A percentile compares a stretch with the other conserved stretches of the same genome.
These are phyloP conservation scores for Ilyonectria robusta DNA, from an alignment of 2,329 filamentous ascomycete genomes.

Conservation along the genomic window DNA sequence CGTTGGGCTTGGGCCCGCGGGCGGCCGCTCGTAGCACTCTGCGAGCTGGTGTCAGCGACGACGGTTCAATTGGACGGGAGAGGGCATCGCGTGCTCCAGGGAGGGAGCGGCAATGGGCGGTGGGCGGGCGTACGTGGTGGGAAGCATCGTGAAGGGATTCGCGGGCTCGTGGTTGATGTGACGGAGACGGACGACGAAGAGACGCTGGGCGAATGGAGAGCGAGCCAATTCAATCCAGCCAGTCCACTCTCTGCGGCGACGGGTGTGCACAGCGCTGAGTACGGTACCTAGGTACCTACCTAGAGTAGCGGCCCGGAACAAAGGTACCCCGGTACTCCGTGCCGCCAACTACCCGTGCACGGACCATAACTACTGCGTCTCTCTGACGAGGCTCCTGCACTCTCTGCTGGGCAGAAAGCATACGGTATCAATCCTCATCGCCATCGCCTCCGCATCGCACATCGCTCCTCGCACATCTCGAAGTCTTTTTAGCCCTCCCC, in stretches of 20 bases:
- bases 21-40: conserved; percentile 66
- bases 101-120: neutral
- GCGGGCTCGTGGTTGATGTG: conserved; percentile 45
- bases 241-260: conserved; percentile 26
- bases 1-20: conserved; percentile 74
- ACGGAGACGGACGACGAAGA: conserved; percentile 37
- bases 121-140: conserved; percentile 54
- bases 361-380: conserved; percentile 33
- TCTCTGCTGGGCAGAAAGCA: conserved; percentile 30
- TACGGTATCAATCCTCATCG: conserved; percentile 22
- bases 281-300: too few relatives aligned
- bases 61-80: conserved; percentile 14
- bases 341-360: conserved; percentile 35
- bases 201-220: conserved; percentile 48
- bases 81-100: neutral
- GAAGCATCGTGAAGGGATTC: conserved; percentile 54
- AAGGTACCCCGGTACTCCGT: conserved; percentile 41
- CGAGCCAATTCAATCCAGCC: conserved; percentile 49
- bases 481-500: neutral
- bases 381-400: conserved; percentile 5
- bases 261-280: conserved; percentile 9
- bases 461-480: conserved; percentile 7
- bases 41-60: conserved; percentile 25
- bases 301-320: conserved; percentile 36
- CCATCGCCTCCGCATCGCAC: conserved; percentile 13